A percentile compares a stretch with the other conserved stretches of the same genome.
Evolutionary conservation across 495 filamentous ascomycete species (phyloP).

Genomic region (Bombardia bombarda): DNA sequence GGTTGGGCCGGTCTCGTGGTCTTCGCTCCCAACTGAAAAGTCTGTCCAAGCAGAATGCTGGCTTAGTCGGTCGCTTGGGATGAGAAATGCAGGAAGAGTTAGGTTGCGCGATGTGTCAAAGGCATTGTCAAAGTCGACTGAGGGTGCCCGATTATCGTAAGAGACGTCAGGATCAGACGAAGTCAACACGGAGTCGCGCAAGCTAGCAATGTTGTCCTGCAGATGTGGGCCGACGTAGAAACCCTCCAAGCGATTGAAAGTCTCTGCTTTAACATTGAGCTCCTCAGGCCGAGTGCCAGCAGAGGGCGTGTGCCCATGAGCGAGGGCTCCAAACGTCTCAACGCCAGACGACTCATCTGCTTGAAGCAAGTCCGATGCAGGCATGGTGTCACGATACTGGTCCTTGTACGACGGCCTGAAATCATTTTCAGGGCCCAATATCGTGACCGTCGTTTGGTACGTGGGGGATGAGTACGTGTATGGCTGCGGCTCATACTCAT

Average conservation of each 20-base stretch:
- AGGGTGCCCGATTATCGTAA: constrained; percentile 16
- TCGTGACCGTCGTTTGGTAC: constrained; percentile 37
- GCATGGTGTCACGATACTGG: constrained; percentile 15
- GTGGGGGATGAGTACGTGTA: constrained; percentile 22
- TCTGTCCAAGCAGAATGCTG: constrained; percentile 49
- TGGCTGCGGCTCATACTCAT: constrained; percentile 33
- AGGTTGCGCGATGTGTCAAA: constrained; percentile 27
- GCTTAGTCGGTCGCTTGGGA: constrained; percentile 40
- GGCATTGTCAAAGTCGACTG: constrained; percentile 17
- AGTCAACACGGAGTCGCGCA: constrained; percentile 25
- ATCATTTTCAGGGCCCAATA: constrained; percentile 32
- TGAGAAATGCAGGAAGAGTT: constrained; percentile 33
- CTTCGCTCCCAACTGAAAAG: constrained; percentile 44
- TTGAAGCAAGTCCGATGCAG: constrained; percentile 12
- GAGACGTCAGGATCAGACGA: constrained; percentile 22
- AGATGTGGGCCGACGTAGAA: constrained; percentile 26
- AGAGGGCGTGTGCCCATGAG: constrained; percentile 3
- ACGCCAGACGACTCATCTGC: constrained; percentile 12
- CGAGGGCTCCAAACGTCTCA: constrained; percentile 5
- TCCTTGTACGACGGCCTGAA: constrained; percentile 28
- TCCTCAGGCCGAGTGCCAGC: constrained; percentile 6
- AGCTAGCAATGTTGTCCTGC: constrained; percentile 21
- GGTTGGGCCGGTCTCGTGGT: constrained; percentile 17
- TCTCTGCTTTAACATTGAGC: constrained; percentile 8
- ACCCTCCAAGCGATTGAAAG: constrained; percentile 22